phyloP scores from a whole-genome alignment of 768 basidiomycete species.

The Pleurotus sapidus region DNA sequence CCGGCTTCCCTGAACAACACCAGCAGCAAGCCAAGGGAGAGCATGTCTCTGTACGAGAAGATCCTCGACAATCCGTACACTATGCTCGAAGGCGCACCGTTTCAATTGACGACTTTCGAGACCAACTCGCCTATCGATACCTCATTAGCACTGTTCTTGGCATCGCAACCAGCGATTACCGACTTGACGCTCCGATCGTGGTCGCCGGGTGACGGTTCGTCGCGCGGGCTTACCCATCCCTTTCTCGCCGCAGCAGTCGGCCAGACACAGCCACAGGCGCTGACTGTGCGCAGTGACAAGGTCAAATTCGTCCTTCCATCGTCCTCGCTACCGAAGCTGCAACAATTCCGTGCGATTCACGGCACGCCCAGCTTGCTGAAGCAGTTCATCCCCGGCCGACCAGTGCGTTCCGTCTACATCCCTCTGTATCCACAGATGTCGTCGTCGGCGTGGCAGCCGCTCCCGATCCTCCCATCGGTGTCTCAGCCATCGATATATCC shows the following conservation, averaged over 20 bases:
- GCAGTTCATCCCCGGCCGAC: conserved; percentile 4
- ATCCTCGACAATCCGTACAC: conserved; percentile 34
- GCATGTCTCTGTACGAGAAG: conserved; percentile 47
- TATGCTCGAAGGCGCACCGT: conserved; percentile 48
- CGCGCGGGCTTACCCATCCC: neutral
- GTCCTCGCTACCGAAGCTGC: conserved; percentile 43
- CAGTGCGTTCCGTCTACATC: conserved; percentile 2
- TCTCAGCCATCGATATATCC: neutral
- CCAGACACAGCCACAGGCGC: too few species aligned
- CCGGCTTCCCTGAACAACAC: conserved; percentile 43
- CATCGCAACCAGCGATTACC: conserved; percentile 40
- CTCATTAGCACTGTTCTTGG: conserved; percentile 48
- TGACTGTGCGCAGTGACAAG: neutral
- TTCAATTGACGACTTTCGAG: conserved; percentile 39
- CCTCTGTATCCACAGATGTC: neutral
- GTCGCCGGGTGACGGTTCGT: neutral
- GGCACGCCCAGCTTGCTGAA: conserved; percentile 31
- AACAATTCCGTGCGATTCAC: conserved; percentile 51
- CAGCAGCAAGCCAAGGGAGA: conserved; percentile 34
- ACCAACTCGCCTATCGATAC: conserved; percentile 53
- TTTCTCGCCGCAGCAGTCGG: conserved; percentile 18
- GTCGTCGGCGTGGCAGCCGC: neutral
- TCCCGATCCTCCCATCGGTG: neutral
- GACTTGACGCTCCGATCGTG: conserved; percentile 40
- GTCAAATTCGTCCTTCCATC: conserved; percentile 31